Evolutionary conservation across 495 filamentous ascomycete genomes (phyloP), one percentile per base, ranked within the genome.

Genomic region (Ascobolus immersus): DNA sequence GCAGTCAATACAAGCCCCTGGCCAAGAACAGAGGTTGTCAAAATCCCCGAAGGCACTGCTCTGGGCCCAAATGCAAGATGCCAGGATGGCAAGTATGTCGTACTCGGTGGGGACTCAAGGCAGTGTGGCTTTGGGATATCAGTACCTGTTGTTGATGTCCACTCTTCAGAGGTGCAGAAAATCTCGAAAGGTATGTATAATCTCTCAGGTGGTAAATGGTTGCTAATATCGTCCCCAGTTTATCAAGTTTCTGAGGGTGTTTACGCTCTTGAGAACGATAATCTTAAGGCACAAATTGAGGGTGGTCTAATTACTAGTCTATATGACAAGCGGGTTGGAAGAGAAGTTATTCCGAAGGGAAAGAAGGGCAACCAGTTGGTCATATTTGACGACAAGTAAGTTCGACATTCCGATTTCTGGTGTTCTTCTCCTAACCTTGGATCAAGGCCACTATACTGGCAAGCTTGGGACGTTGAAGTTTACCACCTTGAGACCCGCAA

Each of bases 401-500:
- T 34, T 19, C 4, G 2, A 4, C 10, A 23, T 21, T n/a, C 28
- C 14, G 7, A 25, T 25, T 25, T n/a, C 7, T 25, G 22, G 7
- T n/a, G n/a, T 25, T 25, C 7, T 7, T 25, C 7, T 25, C n/a
- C n/a, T 25, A 25, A 7, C n/a, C 7, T 7, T n/a, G n/a, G n/a
- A n/a, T n/a, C 7, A 25, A 21, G 32, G 55, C 86, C 86, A 12
- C 62, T 94, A 13, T 90, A 91, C 56, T 96, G 86, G 86, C 84
- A 96, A 55, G 86, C 82, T 1, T 96, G 86, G 86, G 86, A 96
- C 52, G 81, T 92, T 21, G 86, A 96, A 51, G 79, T 94, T 28
- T 96, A 74, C 57, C 86, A 94, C 39, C 64, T 92, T 15, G 74
- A 81, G 35, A 84, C 79, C 0, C 69, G 86, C 32, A 65, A 75